Evolutionary conservation across 1,139 yeast genomes (phyloP).

Genomic region (Suhomyces wounanorum): DNA sequence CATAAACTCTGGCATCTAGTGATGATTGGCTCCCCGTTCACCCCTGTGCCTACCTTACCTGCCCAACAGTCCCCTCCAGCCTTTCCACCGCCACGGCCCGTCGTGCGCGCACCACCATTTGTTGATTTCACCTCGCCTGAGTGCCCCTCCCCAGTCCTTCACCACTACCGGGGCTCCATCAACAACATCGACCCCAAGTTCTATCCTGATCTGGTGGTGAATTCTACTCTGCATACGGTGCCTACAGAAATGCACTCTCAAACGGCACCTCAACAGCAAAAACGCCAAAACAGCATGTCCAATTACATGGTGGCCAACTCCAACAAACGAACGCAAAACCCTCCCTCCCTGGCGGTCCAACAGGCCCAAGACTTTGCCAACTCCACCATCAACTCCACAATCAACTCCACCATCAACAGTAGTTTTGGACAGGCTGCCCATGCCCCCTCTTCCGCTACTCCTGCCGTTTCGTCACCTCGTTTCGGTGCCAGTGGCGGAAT

Average conservation of each 20-base stretch:
- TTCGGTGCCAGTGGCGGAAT: constrained; percentile 2
- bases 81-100: background rate
- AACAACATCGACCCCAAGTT: constrained; percentile 12
- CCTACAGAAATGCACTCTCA: constrained; percentile 7
- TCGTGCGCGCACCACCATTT: constrained; percentile 7
- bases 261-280: constrained; percentile 30
- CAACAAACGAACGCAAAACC: constrained; percentile 37
- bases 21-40: background rate
- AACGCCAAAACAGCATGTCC: constrained; percentile 45
- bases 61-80: background rate
- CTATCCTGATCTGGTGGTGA: constrained; percentile 12
- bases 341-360: constrained; percentile 23
- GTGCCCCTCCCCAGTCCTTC: constrained; percentile 2
- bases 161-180: constrained; percentile 6
- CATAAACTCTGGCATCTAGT: too few relatives aligned
- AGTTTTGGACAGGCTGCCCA: background rate
- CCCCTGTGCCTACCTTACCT: background rate
- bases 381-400: constrained; percentile 6
- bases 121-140: constrained; percentile 6
- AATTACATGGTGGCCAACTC: constrained; percentile 37
- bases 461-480: constrained; percentile 9
- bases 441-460: constrained; percentile 1
- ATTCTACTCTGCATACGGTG: constrained; percentile 7
- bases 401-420: constrained; percentile 11
- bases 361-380: constrained; percentile 14